phyloP scores from a whole-genome alignment of 1,284 basidiomycete species.

The Austroboletus novae-zelandiae region DNA sequence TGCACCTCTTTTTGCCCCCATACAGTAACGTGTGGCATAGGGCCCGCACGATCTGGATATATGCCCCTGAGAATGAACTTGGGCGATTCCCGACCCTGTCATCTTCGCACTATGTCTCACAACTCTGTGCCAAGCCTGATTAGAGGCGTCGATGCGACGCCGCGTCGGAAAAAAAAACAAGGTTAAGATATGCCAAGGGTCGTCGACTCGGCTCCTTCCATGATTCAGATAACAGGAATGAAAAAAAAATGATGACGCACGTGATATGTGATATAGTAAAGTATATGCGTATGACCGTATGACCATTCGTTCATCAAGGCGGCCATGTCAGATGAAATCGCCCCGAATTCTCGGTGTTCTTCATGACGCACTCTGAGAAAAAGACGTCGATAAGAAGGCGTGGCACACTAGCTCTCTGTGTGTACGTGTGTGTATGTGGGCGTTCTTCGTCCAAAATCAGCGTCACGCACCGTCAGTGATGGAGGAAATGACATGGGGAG shows the following conservation, averaged over 20 bases:
- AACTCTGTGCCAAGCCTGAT: background rate
- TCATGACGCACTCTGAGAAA: no score
- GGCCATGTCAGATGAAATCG: no score
- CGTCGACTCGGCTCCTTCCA: background rate
- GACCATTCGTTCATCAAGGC: no score
- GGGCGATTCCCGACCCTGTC: background rate
- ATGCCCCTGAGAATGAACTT: background rate
- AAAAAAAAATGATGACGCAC: background rate
- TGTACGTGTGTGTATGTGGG: background rate
- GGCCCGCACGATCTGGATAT: background rate
- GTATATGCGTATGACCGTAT: background rate
- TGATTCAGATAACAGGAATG: background rate
- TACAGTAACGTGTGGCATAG: background rate
- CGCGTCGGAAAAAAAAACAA: no score
- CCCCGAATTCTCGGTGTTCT: no score
- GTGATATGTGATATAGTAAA: background rate
- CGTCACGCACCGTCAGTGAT: no score
- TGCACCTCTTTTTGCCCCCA: background rate
- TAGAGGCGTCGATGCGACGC: no score
- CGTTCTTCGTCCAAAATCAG: no score
- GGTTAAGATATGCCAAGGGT: background rate
- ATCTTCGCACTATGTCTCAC: background rate
- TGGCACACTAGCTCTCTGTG: background rate
- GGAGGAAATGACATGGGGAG: no score
- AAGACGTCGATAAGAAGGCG: background rate